Evolutionary conservation across 495 filamentous ascomycete species (phyloP).

Genomic region (Bathelium albidoporum): DNA sequence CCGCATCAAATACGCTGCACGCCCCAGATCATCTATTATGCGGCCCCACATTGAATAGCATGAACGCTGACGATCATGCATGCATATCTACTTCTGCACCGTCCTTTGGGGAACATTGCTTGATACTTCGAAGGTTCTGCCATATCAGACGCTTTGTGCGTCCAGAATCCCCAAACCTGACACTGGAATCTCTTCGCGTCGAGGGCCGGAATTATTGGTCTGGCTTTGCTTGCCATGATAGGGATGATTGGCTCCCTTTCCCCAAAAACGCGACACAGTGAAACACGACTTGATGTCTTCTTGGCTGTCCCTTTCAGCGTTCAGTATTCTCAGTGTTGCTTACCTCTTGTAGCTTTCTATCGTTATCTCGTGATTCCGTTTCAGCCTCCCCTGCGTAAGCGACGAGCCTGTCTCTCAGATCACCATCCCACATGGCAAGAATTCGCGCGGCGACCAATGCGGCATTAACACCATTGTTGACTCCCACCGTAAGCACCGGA

Average conservation of each 20-base stretch:
- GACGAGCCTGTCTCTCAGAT: slow-evolving; percentile 50
- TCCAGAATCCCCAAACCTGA: too few relatives aligned
- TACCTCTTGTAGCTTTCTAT: background rate
- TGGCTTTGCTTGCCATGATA: background rate
- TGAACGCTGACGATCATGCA: too few relatives aligned
- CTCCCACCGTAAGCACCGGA: slow-evolving; percentile 80
- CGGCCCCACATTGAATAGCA: too few relatives aligned
- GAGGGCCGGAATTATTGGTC: background rate
- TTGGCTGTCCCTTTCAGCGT: background rate
- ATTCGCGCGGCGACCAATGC: slow-evolving; percentile 82
- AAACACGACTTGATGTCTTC: background rate
- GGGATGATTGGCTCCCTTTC: background rate
- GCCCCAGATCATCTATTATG: too few relatives aligned
- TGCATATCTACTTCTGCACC: too few relatives aligned
- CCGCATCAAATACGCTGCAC: too few relatives aligned
- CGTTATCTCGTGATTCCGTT: slow-evolving; percentile 16
- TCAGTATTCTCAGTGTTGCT: background rate
- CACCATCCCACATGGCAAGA: slow-evolving; percentile 55
- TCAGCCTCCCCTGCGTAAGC: slow-evolving; percentile 55
- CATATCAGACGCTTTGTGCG: too few relatives aligned
- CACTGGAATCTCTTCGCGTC: too few relatives aligned
- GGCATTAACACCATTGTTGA: slow-evolving; percentile 90
- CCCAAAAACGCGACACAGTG: background rate
- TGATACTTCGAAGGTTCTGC: too few relatives aligned
- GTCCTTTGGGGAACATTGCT: too few relatives aligned